Conservation (phyloP, 495 filamentous ascomycete species). For the Penicillium salamii region DNA sequence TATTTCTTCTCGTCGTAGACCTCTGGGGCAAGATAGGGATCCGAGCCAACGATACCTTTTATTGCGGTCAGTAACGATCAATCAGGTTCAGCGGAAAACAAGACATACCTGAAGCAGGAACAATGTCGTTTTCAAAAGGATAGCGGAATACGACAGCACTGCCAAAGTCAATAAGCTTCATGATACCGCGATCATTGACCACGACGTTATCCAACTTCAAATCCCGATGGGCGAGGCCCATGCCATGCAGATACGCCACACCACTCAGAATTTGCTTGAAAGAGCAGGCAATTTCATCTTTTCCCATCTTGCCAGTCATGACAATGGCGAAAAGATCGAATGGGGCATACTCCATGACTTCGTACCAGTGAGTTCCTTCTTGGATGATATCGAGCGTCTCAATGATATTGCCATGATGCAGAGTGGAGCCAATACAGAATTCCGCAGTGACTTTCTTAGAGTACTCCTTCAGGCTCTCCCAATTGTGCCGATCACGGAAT, state of each 20-base stretch:
- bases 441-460: conserved; percentile 99
- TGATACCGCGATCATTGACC: conserved; percentile 94
- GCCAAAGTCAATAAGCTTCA: conserved; percentile 99
- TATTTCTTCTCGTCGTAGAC: conserved; percentile 95
- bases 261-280: conserved; percentile 95
- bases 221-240: conserved; percentile 94
- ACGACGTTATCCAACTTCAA: conserved; percentile 98
- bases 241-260: conserved; percentile 95
- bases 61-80: conserved; percentile 1
- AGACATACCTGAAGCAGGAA: conserved; percentile 76
- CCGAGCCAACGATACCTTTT: conserved; percentile 91
- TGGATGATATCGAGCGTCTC: conserved; percentile 96
- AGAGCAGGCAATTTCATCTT: conserved; percentile 84
- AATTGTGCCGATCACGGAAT: conserved; percentile 87
- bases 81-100: neutral
- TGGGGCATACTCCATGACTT: conserved; percentile 99
- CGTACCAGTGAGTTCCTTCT: conserved; percentile 94
- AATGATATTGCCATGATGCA: conserved; percentile 98
- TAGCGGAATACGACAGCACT: conserved; percentile 96
- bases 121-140: conserved; percentile 92
- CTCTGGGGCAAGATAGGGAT: conserved; percentile 95
- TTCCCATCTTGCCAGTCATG: conserved; percentile 98
- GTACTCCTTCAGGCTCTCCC: conserved; percentile 92
- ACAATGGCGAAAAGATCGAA: conserved; percentile 97
- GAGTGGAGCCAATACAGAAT: conserved; percentile 95